These are phyloP conservation scores for Coprinopsis cinerea DNA, from an alignment of 768 basidiomycete genomes.

Conservation along the genomic window DNA sequence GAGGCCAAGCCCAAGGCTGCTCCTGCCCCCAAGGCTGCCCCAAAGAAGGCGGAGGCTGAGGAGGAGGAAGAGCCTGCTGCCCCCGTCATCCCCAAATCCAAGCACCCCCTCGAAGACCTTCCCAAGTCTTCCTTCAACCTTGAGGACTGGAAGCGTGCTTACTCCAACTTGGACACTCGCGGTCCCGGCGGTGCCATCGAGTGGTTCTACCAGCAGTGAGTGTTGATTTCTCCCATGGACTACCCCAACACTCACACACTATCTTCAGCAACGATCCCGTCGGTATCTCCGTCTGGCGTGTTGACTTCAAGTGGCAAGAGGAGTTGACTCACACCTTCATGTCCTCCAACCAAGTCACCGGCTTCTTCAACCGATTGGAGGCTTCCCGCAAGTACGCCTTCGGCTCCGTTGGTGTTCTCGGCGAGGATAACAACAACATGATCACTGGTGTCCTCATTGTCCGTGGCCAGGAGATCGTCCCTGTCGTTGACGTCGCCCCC, in stretches of 20 bases:
- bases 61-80: slow-evolving; percentile 38
- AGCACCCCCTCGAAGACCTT: slow-evolving; percentile 91
- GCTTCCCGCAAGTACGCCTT: slow-evolving; percentile 96
- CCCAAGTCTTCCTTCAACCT: slow-evolving; percentile 86
- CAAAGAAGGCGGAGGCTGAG: slow-evolving; percentile 40
- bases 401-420: slow-evolving; percentile 88
- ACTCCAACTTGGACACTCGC: slow-evolving; percentile 97
- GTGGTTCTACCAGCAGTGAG: slow-evolving; percentile 96
- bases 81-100: slow-evolving; percentile 80
- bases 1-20: slow-evolving; percentile 65
- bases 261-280: slow-evolving; percentile 69
- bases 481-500: slow-evolving; percentile 75
- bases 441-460: slow-evolving; percentile 80
- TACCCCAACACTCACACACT: not conserved
- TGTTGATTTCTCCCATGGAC: slow-evolving; percentile 8
- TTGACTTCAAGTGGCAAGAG: slow-evolving; percentile 95
- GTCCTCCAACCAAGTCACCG: slow-evolving; percentile 90
- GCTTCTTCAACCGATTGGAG: slow-evolving; percentile 98
- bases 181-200: slow-evolving; percentile 77
- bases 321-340: slow-evolving; percentile 92
- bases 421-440: slow-evolving; percentile 66
- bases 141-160: slow-evolving; percentile 96
- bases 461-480: slow-evolving; percentile 69
- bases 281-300: slow-evolving; percentile 87
- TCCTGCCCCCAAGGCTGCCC: slow-evolving; percentile 51